Percentiles rank a stretch among this genome's conserved stretches.
Conservation (phyloP, 257 asterid species). For the Solanum lycopersicoides region DNA sequence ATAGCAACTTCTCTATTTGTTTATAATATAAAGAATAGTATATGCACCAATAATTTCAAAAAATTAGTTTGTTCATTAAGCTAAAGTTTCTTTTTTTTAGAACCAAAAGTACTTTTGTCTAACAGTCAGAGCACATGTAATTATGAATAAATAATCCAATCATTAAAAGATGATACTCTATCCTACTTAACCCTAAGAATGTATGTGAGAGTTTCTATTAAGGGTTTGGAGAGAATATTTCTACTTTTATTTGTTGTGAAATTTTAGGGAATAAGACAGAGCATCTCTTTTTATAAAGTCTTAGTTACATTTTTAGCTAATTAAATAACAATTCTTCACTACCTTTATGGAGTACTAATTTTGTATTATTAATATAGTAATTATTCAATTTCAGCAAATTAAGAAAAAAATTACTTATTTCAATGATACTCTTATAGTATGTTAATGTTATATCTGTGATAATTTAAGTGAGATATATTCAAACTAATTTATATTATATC, state of each 20-base stretch:
- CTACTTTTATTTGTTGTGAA: constrained; percentile 1
- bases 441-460: too few relatives aligned
- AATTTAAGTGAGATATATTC: too few relatives aligned
- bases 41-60: neutral
- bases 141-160: neutral
- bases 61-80: neutral
- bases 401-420: neutral
- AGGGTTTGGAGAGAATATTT: neutral
- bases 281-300: constrained; percentile 12
- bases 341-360: neutral
- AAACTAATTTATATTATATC: too few relatives aligned
- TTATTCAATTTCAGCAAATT: neutral
- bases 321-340: neutral
- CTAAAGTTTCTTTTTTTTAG: neutral
- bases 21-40: neutral
- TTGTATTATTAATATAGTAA: neutral
- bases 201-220: neutral
- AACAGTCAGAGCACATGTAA: neutral
- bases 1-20: neutral
- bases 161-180: neutral
- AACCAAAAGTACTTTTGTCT: neutral
- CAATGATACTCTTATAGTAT: neutral
- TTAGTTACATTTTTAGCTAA: neutral
- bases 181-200: neutral
- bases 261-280: constrained; percentile 28